Conservation (phyloP, 129 eudicot species). For the Oenanthe sinensis region DNA sequence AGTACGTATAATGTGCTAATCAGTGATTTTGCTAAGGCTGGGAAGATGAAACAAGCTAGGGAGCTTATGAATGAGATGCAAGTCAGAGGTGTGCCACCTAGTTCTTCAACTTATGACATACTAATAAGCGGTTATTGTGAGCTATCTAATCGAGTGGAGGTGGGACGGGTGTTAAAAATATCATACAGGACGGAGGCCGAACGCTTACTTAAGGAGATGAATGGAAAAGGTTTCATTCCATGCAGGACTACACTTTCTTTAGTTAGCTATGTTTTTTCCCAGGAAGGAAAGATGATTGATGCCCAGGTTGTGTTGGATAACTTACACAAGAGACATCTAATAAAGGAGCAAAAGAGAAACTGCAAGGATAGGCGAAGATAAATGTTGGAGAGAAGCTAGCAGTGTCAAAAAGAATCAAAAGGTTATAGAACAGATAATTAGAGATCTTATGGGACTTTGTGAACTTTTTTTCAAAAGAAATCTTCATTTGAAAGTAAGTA, state of each 20-base stretch:
- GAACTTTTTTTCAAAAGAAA: not conserved
- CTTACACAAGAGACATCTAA: slow-evolving; percentile 17
- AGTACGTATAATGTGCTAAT: slow-evolving; percentile 72
- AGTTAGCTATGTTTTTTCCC: slow-evolving; percentile 30
- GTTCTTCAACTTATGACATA: slow-evolving; percentile 83
- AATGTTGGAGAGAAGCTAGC: slow-evolving; percentile 17
- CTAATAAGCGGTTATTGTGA: slow-evolving; percentile 73
- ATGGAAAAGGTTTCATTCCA: slow-evolving; percentile 64
- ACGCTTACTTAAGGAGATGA: slow-evolving; percentile 61
- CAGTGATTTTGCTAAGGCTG: slow-evolving; percentile 66
- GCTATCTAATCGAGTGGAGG: slow-evolving; percentile 45
- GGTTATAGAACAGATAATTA: slow-evolving; percentile 4
- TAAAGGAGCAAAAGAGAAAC: slow-evolving; percentile 10
- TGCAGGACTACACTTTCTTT: slow-evolving; percentile 46
- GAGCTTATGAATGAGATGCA: slow-evolving; percentile 97
- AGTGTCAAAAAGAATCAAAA: slow-evolving; percentile 8
- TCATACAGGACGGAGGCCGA: slow-evolving; percentile 55
- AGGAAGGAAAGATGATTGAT: slow-evolving; percentile 48
- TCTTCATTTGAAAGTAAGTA: not conserved
- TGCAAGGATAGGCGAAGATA: slow-evolving; percentile 5
- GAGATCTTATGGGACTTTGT: not conserved
- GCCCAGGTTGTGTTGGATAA: slow-evolving; percentile 26
- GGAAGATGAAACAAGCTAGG: slow-evolving; percentile 80
- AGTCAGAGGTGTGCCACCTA: slow-evolving; percentile 53
- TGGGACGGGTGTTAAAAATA: slow-evolving; percentile 38